These are phyloP conservation scores for Rhizopogon roseolus DNA, from an alignment of 768 basidiomycete species.

Conservation along the genomic window DNA sequence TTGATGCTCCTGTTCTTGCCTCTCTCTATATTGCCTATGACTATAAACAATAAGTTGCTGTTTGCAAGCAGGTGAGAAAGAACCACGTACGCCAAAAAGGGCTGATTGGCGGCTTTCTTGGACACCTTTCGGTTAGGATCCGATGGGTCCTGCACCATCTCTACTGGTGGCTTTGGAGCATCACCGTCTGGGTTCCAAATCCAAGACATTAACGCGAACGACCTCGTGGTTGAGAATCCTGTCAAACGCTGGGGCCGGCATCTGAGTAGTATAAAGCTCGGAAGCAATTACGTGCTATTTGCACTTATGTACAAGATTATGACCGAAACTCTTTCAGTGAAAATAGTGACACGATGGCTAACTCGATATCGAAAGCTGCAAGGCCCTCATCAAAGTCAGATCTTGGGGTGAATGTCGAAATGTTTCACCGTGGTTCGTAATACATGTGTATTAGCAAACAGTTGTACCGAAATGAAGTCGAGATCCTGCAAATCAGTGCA, in stretches of 20 bases:
- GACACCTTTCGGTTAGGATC: slow-evolving; percentile 70
- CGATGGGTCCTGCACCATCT: slow-evolving; percentile 55
- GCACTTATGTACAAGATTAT: neutral
- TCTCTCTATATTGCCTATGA: slow-evolving; percentile 61
- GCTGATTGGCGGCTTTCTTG: slow-evolving; percentile 78
- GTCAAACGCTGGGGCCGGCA: neutral
- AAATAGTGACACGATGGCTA: too few species aligned
- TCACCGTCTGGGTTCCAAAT: slow-evolving; percentile 42
- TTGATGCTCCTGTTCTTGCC: slow-evolving; percentile 54
- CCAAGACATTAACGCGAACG: slow-evolving; percentile 55
- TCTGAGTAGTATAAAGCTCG: neutral
- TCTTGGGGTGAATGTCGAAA: too few species aligned
- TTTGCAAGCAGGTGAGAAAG: neutral
- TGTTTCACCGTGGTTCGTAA: too few species aligned
- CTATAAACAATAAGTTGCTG: slow-evolving; percentile 28
- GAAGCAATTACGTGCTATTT: neutral
- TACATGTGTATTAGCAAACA: too few species aligned
- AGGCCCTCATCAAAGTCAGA: too few species aligned
- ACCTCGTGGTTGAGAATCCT: neutral
- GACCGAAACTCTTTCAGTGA: too few species aligned
- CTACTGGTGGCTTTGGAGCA: slow-evolving; percentile 29
- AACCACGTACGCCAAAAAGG: slow-evolving; percentile 71
- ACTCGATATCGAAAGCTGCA: too few species aligned
- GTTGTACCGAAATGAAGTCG: too few species aligned
- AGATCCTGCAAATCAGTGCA: too few species aligned